Evolutionary conservation across 176 grass and related monocot species (phyloP).

Genomic region (Oryza glumipatula): DNA sequence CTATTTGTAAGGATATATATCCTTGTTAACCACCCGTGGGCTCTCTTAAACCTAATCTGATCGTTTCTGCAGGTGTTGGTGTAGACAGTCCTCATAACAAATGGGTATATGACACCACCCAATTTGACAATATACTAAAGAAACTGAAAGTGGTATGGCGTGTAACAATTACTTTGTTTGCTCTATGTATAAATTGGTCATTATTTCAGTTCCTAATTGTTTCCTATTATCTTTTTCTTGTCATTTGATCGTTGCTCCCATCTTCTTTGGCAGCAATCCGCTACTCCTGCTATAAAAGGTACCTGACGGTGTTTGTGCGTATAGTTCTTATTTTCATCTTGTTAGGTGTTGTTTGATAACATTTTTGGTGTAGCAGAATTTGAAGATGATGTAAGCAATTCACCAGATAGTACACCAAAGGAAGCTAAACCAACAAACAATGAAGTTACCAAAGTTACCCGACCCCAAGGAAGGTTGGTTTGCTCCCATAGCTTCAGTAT

Average conservation of each 20-base stretch:
- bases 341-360: not conserved
- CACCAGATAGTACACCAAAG: conserved; percentile 43
- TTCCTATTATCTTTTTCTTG: conserved; percentile 3
- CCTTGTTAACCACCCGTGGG: not conserved
- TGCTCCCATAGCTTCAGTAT: not conserved
- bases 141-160: conserved; percentile 85
- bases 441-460: conserved; percentile 63
- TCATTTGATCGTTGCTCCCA: not conserved
- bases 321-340: not conserved
- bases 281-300: conserved; percentile 68
- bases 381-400: conserved; percentile 50
- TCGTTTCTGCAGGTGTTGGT: conserved; percentile 66
- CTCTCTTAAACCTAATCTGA: not conserved
- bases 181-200: conserved; percentile 1
- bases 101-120: conserved; percentile 87
- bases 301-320: not conserved
- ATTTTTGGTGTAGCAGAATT: conserved; percentile 42
- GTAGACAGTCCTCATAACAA: conserved; percentile 78
- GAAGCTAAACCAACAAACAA: conserved; percentile 55
- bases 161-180: conserved; percentile 12
- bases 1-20: not conserved
- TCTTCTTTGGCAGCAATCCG: conserved; percentile 61
- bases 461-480: conserved; percentile 88
- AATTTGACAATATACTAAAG: conserved; percentile 97
- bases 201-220: conserved; percentile 26